Evolutionary conservation across 202 grass and related monocot genomes (phyloP).

Genomic region (Carex arenaria): DNA sequence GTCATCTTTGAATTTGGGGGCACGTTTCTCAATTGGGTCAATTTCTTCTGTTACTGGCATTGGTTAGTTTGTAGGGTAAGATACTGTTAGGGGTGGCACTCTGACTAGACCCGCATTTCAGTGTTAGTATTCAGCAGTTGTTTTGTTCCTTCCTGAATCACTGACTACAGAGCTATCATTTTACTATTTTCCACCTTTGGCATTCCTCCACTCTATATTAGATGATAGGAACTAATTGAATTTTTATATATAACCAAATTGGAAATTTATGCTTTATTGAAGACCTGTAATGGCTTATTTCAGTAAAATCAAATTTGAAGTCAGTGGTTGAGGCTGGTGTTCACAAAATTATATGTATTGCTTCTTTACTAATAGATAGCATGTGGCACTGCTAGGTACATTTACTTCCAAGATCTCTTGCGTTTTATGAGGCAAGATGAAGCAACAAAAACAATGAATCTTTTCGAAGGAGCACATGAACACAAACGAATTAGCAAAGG

Average conservation of each 20-base stretch:
- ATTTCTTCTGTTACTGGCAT: not conserved
- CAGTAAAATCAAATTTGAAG: no score
- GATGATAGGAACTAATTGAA: not conserved
- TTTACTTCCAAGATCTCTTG: slow-evolving; percentile 69
- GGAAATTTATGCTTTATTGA: not conserved
- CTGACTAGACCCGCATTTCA: not conserved
- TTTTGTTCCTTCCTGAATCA: not conserved
- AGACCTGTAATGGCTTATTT: not conserved
- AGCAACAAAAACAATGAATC: slow-evolving; percentile 50
- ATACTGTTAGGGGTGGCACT: not conserved
- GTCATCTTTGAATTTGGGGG: no score
- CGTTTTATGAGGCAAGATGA: slow-evolving; percentile 76
- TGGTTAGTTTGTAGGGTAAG: not conserved
- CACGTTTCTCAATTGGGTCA: no score
- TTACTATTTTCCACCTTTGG: not conserved
- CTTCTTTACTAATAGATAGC: not conserved
- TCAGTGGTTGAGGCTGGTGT: no score
- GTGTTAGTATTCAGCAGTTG: not conserved
- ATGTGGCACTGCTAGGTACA: slow-evolving; percentile 47
- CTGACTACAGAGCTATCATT: not conserved
- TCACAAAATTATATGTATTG: no score
- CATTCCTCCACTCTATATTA: not conserved
- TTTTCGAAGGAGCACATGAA: slow-evolving; percentile 72
- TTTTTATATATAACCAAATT: not conserved
- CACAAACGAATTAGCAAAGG: slow-evolving; percentile 48